phyloP scores from a whole-genome alignment of 257 asterid genomes.

The Solanum neorickii region DNA sequence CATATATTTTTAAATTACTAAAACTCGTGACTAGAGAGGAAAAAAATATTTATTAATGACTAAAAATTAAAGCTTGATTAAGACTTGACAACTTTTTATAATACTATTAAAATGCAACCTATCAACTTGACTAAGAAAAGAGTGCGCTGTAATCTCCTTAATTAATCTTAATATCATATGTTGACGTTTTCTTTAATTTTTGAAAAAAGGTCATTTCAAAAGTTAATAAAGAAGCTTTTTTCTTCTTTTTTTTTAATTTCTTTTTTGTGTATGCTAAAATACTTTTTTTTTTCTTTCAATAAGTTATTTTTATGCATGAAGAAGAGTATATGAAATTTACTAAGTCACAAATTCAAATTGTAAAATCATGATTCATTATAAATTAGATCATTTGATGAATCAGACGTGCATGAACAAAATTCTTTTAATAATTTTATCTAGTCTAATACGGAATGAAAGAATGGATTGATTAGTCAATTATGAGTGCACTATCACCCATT shows the following conservation, averaged over 20 bases:
- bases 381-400: not conserved
- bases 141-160: not conserved
- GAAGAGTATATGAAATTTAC: not conserved
- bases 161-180: not conserved
- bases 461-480: not conserved
- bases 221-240: not conserved
- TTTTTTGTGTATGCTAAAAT: not conserved
- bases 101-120: not conserved
- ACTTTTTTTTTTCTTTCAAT: not conserved
- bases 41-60: not conserved
- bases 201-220: not conserved
- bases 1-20: not conserved
- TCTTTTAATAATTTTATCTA: not conserved
- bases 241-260: not conserved
- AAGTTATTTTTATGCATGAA: not conserved
- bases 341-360: accelerated
- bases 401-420: not conserved
- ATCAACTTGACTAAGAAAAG: not conserved
- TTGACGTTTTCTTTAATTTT: not conserved
- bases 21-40: not conserved
- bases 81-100: not conserved
- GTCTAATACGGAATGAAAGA: not conserved
- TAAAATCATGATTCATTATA: not conserved
- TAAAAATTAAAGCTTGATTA: not conserved
- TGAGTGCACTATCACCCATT: not conserved